Evolutionary conservation across 2,329 filamentous ascomycete genomes (phyloP).

Genomic region (Hymenoscyphus albidus): DNA sequence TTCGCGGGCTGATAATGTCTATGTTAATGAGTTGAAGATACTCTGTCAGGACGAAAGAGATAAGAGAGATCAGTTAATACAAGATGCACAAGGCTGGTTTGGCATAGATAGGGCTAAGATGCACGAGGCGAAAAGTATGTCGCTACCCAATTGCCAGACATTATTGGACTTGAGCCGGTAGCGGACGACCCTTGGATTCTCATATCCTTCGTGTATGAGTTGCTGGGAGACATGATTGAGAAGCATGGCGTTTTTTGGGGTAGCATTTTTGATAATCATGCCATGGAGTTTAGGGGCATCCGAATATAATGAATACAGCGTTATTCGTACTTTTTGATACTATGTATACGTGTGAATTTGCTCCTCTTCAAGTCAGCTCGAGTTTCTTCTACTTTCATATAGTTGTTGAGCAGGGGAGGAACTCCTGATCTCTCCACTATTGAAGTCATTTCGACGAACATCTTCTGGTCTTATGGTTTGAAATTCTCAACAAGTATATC

Average conservation of each 20-base stretch:
- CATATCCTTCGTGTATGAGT: constrained; percentile 19
- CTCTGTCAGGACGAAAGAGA: constrained; percentile 73
- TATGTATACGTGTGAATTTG: not conserved
- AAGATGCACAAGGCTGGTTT: constrained; percentile 69
- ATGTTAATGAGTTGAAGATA: constrained; percentile 61
- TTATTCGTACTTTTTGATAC: not conserved
- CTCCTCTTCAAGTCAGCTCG: not conserved
- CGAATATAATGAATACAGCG: constrained; percentile 3
- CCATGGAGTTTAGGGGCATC: constrained; percentile 2
- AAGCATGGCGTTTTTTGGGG: constrained; percentile 29
- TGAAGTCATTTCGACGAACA: too few relatives aligned
- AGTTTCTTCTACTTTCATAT: not conserved
- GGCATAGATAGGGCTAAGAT: constrained; percentile 61
- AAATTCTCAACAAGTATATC: too few relatives aligned
- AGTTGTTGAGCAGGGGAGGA: not conserved
- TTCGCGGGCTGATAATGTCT: constrained; percentile 68
- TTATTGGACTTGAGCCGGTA: constrained; percentile 43
- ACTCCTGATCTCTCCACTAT: too few relatives aligned
- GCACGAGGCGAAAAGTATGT: constrained; percentile 45
- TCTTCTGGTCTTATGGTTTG: too few relatives aligned
- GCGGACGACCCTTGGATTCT: not conserved
- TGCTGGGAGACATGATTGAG: constrained; percentile 13
- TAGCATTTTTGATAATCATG: constrained; percentile 4
- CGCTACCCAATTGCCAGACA: constrained; percentile 55
- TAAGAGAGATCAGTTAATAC: constrained; percentile 49